These are phyloP conservation scores for Blastomyces silverae DNA, from an alignment of 2,329 filamentous ascomycete species.

Conservation along the genomic window DNA sequence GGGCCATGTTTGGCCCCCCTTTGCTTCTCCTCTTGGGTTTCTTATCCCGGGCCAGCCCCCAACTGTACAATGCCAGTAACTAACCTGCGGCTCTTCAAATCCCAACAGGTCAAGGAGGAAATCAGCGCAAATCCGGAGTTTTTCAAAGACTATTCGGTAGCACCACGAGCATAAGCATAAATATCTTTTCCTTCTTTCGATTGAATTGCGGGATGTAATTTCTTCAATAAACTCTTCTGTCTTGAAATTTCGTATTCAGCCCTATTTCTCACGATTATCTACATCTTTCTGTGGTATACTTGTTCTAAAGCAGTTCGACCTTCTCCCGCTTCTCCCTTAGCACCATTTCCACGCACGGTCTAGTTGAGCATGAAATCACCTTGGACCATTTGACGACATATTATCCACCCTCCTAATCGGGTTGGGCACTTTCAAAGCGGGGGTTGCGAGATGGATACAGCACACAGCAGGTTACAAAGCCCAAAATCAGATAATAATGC, in stretches of 20 bases:
- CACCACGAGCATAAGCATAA: slow-evolving; percentile 28
- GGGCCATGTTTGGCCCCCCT: slow-evolving; percentile 3
- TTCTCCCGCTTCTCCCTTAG: background rate
- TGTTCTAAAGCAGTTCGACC: too few relatives aligned
- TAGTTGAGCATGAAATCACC: too few relatives aligned
- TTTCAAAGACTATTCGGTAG: slow-evolving; percentile 61
- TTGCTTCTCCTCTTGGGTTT: background rate
- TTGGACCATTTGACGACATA: too few relatives aligned
- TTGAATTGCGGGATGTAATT: slow-evolving; percentile 1
- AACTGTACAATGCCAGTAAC: background rate
- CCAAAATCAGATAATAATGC: background rate
- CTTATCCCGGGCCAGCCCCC: background rate
- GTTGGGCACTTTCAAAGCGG: background rate
- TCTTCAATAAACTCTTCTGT: background rate
- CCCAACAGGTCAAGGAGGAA: slow-evolving; percentile 78
- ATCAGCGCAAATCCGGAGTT: slow-evolving; percentile 77
- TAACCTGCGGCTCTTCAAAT: slow-evolving; percentile 8
- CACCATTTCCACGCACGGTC: background rate
- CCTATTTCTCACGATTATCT: background rate
- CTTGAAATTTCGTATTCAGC: background rate
- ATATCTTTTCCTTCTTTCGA: slow-evolving; percentile 19
- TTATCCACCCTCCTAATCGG: background rate
- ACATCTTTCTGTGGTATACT: background rate
- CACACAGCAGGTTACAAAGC: background rate
- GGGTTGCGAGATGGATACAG: background rate